Base-by-base conservation (phyloP, 2,329 filamentous ascomycete species). In the Fusarium sp. region DNA sequence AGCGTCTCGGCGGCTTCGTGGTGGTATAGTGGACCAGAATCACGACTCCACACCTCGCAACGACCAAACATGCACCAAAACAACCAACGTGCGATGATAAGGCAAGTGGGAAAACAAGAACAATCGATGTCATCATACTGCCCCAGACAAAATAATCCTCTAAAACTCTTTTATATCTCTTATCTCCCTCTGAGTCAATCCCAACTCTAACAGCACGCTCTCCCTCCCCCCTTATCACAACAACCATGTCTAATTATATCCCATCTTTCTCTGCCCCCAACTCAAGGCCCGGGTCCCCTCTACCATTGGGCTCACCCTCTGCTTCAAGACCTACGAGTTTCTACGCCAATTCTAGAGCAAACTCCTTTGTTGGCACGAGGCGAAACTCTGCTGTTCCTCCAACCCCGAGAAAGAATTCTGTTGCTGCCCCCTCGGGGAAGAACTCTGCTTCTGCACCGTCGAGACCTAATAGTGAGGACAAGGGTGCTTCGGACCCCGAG, bases 231-330 rank as follows among this genome's bases (percentile, higher is more conserved):
- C 27, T 48, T 58, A 54, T 63, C 54, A 60, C 48, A 46, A 26
- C 30, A 32, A 20, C 7, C 52, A 73, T 73, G 71, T 73, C 71
- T 38, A 66, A 73, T 56, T 73, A 73, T 49, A 67, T 73, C 45
- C 71, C 71, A 2, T 73, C 71, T 3, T 73, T 73, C 45, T 73
- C 71, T 54, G 71, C 71, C 27, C 71, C 71, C 38, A 65, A 67
- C 14, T 73, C 71, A 15, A 73, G 71, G 64, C 71, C 71, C 12
- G 60, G 60, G 12, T 73, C 71, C 27, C 70, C 71, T 33, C 44
- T 67, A 7, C 70, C 71, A 17, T 35, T 72, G 12, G 71, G 44
- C 26, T 73, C 71, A 2, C 70, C 71, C 23, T 71, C 67, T 9
- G 71, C 57, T 9, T 73, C 70, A 2, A 64, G 71, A 40, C 71